Evolutionary conservation across 306 rosid genomes (phyloP), one percentile per base, ranked within the genome.

Genomic region (Gynostemma pentaphyllum): DNA sequence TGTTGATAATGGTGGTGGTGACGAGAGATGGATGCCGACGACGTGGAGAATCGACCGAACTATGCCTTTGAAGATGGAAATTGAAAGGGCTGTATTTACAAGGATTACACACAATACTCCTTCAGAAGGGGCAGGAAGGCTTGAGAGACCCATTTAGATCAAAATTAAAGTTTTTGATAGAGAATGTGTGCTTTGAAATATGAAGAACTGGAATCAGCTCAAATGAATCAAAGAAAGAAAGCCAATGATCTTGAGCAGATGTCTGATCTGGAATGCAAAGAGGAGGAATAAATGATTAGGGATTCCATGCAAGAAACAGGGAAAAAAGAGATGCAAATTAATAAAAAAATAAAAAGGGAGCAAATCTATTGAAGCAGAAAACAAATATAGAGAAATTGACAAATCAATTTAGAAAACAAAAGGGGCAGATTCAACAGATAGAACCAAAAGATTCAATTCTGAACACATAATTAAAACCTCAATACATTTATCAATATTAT

Each of bases 41-140:
- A 86, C 55, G 27, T 81, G 90, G 10, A 92, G 87, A 75, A 92
- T 76, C 19, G 95, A 77, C 52, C 88, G 73, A 64, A 92, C 79
- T 71, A 92, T 73, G 74, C 94, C 94, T 62, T 92, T 92, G 71
- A 92, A 75, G 62, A 88, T 74, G 70, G 96, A 88, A 64, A 92
- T 70, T 23, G 98, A 86, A 21, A 86, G 49, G 9, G 90, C 90
- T 12, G 95, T 86, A 79, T 92, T 88, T 27, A 84, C 95, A 48
- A 92, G 27, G 63, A 91, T 71, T 30, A 81, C 73, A 74, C 95
- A 84, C 2, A 88, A 59, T 23, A 92, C 86, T 72, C 98, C 98
- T 80, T 92, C 98, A 29, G 96, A 92, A 64, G 94, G 96, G 55
- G 96, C 81, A 71, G 98, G 96, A 5, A 92, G 96, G 82, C 85